Percentiles rank a stretch among this genome's conserved stretches.
These are phyloP conservation scores for Ustilago shanxiensis DNA, from an alignment of 1,284 basidiomycete species.

Conservation along the genomic window DNA sequence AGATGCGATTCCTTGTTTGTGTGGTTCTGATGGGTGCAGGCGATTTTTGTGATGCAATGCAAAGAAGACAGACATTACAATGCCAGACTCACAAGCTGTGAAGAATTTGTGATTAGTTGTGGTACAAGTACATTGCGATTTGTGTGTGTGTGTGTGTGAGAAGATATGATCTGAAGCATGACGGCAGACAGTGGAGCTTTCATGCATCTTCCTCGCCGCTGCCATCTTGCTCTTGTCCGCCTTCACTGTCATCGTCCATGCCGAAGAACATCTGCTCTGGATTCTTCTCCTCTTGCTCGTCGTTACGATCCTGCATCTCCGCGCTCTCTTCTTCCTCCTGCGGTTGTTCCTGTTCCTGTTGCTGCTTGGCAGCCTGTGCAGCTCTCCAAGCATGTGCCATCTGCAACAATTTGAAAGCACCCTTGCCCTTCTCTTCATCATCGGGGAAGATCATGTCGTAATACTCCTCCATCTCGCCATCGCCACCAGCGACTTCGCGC, in stretches of 20 bases:
- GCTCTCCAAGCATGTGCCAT: conserved; percentile 65
- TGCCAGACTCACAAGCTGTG: neutral
- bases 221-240: neutral
- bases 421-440: conserved; percentile 64
- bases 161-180: neutral
- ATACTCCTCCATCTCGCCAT: conserved; percentile 65
- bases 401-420: conserved; percentile 64
- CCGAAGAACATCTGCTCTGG: conserved; percentile 15
- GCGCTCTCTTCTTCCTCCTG: neutral
- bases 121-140: conserved; percentile 23
- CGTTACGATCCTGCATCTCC: neutral
- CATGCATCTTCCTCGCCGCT: neutral
- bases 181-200: neutral
- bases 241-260: conserved; percentile 15
- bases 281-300: neutral
- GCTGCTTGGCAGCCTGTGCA: conserved; percentile 45
- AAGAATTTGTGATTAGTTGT: neutral
- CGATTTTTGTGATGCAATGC: conserved; percentile 52
- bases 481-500: conserved; percentile 40
- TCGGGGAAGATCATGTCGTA: conserved; percentile 69
- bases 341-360: conserved; percentile 6
- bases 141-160: neutral
- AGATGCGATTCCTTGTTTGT: conserved; percentile 71
- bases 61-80: neutral
- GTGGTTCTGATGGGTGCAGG: conserved; percentile 70